Evolutionary conservation across 1,139 yeast species (phyloP).

Genomic region (Lodderomyces parapsilosis): DNA sequence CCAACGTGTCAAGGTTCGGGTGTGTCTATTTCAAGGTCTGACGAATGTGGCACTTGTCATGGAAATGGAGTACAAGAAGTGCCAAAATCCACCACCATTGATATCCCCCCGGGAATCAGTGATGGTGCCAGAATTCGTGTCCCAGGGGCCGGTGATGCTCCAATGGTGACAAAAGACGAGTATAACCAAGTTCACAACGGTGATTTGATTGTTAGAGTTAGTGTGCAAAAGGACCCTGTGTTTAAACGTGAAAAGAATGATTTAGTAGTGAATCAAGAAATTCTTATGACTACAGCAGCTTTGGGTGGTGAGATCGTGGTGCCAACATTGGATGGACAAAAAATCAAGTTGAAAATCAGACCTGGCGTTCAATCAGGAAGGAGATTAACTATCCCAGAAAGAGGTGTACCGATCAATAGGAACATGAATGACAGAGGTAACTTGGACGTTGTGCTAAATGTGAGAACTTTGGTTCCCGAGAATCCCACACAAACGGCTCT

Average conservation of each 20-base stretch:
- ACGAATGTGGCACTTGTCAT: constrained; percentile 77
- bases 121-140: constrained; percentile 86
- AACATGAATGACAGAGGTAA: constrained; percentile 69
- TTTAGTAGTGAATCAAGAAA: constrained; percentile 60
- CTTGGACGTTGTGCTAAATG: constrained; percentile 71
- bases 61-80: constrained; percentile 84
- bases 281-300: constrained; percentile 95
- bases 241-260: constrained; percentile 68
- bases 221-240: constrained; percentile 69
- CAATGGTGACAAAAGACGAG: constrained; percentile 64
- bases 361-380: constrained; percentile 83
- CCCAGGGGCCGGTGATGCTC: constrained; percentile 90
- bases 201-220: constrained; percentile 79
- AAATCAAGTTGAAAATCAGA: constrained; percentile 76
- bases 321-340: constrained; percentile 81
- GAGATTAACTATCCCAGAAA: constrained; percentile 73
- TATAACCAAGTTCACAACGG: constrained; percentile 72
- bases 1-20: constrained; percentile 87
- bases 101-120: constrained; percentile 83
- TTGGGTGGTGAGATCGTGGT: constrained; percentile 87
- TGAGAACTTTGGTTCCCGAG: constrained; percentile 70
- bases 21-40: constrained; percentile 63
- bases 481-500: constrained; percentile 90
- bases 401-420: constrained; percentile 77
- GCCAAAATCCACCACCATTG: constrained; percentile 69